Evolutionary conservation across 177 flowering plant species (phyloP), one percentile per base, ranked within the genome.

Genomic region (Tripterygium wilfordii): DNA sequence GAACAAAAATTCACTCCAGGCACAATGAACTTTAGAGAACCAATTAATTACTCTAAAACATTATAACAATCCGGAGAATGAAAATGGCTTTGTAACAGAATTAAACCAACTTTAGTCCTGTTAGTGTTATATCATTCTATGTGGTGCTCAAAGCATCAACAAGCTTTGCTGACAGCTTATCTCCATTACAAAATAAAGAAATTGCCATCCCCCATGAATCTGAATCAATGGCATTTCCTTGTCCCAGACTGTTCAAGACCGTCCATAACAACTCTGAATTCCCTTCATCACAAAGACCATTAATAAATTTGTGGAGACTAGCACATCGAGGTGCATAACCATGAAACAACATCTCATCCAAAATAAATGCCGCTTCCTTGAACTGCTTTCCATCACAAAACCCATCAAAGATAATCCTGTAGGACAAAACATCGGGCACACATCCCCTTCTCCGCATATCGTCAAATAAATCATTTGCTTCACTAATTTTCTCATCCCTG

Each of bases 321-420:
- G 38, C 52, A 36, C 32, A 18, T 47, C 48, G 70, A 49, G 86
- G 85, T 30, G 30, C 45, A 59, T 62, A 64, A 6, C 81, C 81
- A 53, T 74, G 79, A 58, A 82, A 82, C 15, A 77, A 18, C 95
- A 90, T 86, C 75, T 84, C 95, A 56, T 79, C 84, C 68, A 86
- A 70, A 62, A 84, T 22, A 16, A 59, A 28, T 1, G 68, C 70
- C 1, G 88, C 92, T 62, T 80, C 90, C 46, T 68, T 48, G n/a
- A 70, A 62, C 50, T 71, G 71, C 75, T 31, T 51, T 8, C 48
- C 68, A 8, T 61, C 55, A 56, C 71, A 63, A 23, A 86, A 66
- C 40, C 85, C 88, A 54, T 73, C 75, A 58, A 90, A 73, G 21
- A 82, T 33, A 36, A 51, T 65, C 48, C 88, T 57, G 38, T 78